Evolutionary conservation across 148 eudicot species (phyloP), one percentile per base, ranked within the genome.

Genomic region (Oxyria digyna): DNA sequence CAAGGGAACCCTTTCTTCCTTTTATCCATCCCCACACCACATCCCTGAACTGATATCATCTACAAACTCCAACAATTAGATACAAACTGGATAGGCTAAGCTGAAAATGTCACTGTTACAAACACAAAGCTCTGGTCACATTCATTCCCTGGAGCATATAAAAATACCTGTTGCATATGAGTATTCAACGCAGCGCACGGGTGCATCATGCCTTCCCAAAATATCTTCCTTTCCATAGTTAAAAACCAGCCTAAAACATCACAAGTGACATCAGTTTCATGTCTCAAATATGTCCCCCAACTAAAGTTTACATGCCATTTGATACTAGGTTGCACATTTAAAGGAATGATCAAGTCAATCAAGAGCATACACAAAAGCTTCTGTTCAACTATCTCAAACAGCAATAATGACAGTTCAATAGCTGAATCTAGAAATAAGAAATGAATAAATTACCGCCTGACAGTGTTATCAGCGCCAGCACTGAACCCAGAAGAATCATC

Each of bases 401-500:
- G 26, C 57, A 21, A 50, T 3, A 50, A 50, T 50, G 21, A n/a
- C n/a, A 18, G 57, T 8, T 50, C 1, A 50, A 7, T 8, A 50
- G 57, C 24, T 21, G 21, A 50, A 8, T 20, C 20, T 50, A 18
- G 4, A 21, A 50, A 50, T 50, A 20, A 50, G 0, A 6, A 20
- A 38, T n/a, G n/a, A 46, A 24, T n/a, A 32, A 70, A 59, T 59
- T 42, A 89, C 98, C 98, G 81, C 74, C 98, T 76, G 38, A 93
- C 98, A 59, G 91, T 83, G 70, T 77, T 79, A 67, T 93, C 98
- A 7, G 78, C 85, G 69, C 88, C 54, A 6, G 95, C 98, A 54
- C 90, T 87, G 74, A 93, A 93, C 26, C 96, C 98, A 0, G 96
- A 87, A 26, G 91, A 80, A 55, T 93, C 98, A 46, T 93, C 98